Conservation (phyloP, 2,329 filamentous ascomycete species). For the Lasiodiplodia sp. region DNA sequence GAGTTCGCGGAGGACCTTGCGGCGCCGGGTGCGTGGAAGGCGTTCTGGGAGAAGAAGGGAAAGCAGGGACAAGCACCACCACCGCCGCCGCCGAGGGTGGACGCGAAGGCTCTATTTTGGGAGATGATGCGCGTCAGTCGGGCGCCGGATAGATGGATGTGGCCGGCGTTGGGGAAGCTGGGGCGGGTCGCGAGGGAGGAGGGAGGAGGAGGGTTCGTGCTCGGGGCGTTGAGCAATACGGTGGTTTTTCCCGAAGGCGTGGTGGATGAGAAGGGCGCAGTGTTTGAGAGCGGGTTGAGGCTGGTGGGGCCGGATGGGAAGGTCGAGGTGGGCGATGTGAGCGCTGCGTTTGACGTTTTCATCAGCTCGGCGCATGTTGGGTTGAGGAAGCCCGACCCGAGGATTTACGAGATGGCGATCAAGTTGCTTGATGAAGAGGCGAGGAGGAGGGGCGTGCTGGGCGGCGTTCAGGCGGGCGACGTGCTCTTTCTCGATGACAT, state of each 20-base stretch:
- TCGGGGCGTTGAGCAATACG: constrained; percentile 90
- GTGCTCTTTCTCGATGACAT: constrained; percentile 93
- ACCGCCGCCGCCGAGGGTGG: constrained; percentile 70
- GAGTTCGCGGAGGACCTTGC: constrained; percentile 79
- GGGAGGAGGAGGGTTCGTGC: constrained; percentile 35
- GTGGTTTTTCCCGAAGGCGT: constrained; percentile 83
- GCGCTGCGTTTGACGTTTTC: constrained; percentile 77
- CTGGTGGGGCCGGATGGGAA: neutral
- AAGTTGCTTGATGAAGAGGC: constrained; percentile 36
- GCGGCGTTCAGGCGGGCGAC: constrained; percentile 68
- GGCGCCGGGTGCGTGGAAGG: constrained; percentile 70
- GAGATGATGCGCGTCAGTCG: constrained; percentile 84
- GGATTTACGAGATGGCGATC: constrained; percentile 80
- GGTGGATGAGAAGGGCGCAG: constrained; percentile 62
- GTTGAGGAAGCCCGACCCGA: constrained; percentile 83
- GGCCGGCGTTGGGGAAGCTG: constrained; percentile 77
- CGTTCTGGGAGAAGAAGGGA: constrained; percentile 54
- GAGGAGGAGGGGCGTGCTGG: constrained; percentile 44
- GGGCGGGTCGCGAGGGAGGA: constrained; percentile 31
- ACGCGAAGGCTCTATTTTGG: constrained; percentile 83
- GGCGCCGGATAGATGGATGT: constrained; percentile 84
- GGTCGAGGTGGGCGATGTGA: constrained; percentile 32
- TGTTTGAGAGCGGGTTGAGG: constrained; percentile 35
- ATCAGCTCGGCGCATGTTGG: constrained; percentile 87
- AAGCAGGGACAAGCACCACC: constrained; percentile 41